These are phyloP conservation scores for Sporormia fimetaria DNA, from an alignment of 495 filamentous ascomycete genomes.

Conservation along the genomic window DNA sequence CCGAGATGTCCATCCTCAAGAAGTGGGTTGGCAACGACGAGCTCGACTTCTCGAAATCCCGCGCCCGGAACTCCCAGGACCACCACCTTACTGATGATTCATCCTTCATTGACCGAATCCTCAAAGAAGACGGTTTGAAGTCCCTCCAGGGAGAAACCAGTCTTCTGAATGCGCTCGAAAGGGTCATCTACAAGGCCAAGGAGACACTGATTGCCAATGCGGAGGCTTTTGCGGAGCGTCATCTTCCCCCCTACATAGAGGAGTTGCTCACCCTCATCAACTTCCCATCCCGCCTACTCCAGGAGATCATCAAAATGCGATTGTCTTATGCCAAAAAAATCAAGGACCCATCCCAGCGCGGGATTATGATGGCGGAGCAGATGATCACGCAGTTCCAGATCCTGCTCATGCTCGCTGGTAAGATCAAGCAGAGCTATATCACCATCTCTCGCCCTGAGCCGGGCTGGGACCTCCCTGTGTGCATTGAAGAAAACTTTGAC, in stretches of 20 bases:
- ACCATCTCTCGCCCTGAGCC: constrained; percentile 74
- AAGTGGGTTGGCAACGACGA: constrained; percentile 95
- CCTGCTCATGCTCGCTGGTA: constrained; percentile 75
- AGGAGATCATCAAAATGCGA: constrained; percentile 90
- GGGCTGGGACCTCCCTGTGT: constrained; percentile 90
- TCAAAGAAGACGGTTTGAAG: constrained; percentile 91
- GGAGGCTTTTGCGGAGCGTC: constrained; percentile 72
- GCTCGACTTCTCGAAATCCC: constrained; percentile 69
- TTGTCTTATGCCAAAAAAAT: constrained; percentile 88
- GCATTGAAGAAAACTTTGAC: constrained; percentile 94
- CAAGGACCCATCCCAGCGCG: constrained; percentile 78
- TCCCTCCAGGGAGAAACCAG: constrained; percentile 77
- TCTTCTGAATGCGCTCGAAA: constrained; percentile 71
- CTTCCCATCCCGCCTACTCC: constrained; percentile 88
- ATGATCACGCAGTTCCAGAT: constrained; percentile 97
- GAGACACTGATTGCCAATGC: constrained; percentile 80
- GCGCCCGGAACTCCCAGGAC: constrained; percentile 31
- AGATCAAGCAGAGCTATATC: constrained; percentile 82
- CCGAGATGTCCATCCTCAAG: constrained; percentile 76
- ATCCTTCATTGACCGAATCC: constrained; percentile 90
- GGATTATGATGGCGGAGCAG: constrained; percentile 83
- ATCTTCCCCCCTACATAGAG: constrained; percentile 93
- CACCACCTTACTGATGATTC: constrained; percentile 69
- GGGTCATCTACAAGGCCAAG: constrained; percentile 87
- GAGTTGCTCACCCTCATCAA: constrained; percentile 92